Percentiles rank a stretch among this genome's conserved stretches.
These are phyloP conservation scores for Alloteropsis angusta DNA, from an alignment of 202 grass and related monocot genomes.

Conservation along the genomic window DNA sequence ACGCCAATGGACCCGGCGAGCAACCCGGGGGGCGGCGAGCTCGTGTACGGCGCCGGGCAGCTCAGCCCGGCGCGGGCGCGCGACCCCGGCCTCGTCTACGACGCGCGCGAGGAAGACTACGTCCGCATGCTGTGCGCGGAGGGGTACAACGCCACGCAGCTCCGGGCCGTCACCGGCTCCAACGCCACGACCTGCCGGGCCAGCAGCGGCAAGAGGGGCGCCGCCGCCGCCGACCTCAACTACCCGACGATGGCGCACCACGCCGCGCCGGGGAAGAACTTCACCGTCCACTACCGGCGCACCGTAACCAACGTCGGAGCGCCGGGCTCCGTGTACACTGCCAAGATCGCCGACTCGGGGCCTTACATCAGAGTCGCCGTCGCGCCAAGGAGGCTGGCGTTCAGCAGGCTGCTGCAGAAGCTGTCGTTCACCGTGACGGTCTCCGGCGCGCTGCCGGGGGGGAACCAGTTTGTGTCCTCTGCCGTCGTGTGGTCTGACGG, in stretches of 20 bases:
- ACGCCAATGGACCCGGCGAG: conserved; percentile 14
- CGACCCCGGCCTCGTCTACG: conserved; percentile 13
- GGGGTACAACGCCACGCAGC: conserved; percentile 31
- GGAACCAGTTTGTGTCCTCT: conserved; percentile 3
- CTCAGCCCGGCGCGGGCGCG: background rate
- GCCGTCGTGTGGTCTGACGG: conserved; percentile 38
- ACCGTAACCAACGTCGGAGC: conserved; percentile 30
- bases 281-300: conserved; percentile 23
- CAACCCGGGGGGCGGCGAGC: background rate
- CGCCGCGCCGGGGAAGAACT: conserved; percentile 13
- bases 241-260: conserved; percentile 33
- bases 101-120: conserved; percentile 9
- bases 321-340: conserved; percentile 2
- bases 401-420: conserved; percentile 17
- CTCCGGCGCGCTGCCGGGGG: background rate
- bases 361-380: background rate
- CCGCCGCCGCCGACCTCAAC: conserved; percentile 3
- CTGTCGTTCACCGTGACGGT: conserved; percentile 24
- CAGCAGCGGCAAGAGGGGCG: background rate
- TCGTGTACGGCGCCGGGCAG: conserved; percentile 23
- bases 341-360: background rate
- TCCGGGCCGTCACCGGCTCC: background rate
- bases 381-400: conserved; percentile 3
- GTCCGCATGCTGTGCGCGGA: conserved; percentile 21
- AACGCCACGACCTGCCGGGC: background rate